Conservation (phyloP, 495 filamentous ascomycete genomes). For the Stereocaulon alpinum region DNA sequence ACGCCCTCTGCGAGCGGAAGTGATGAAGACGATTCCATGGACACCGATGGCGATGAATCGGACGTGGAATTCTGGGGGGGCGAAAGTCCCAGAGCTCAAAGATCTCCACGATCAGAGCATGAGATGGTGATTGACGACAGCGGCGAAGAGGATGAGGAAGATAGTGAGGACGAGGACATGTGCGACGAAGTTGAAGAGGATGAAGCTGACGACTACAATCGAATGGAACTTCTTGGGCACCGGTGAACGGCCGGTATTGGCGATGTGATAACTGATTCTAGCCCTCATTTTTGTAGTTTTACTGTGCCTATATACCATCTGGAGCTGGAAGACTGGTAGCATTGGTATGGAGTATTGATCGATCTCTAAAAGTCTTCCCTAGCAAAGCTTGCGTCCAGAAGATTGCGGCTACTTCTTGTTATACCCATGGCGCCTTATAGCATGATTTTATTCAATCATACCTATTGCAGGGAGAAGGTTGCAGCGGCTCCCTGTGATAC, state of each 20-base stretch:
- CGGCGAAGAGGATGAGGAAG: conserved; percentile 29
- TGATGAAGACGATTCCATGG: conserved; percentile 31
- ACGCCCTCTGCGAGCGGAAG: conserved; percentile 28
- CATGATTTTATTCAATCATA: too few relatives aligned
- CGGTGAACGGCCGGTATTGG: conserved; percentile 29
- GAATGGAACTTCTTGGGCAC: conserved; percentile 64
- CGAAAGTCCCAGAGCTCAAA: conserved; percentile 36
- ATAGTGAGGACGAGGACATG: conserved; percentile 29
- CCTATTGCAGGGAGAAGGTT: too few relatives aligned
- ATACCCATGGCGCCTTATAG: too few relatives aligned
- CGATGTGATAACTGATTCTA: not conserved
- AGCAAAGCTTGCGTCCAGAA: too few relatives aligned
- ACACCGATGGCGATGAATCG: conserved; percentile 38
- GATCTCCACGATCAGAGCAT: conserved; percentile 31
- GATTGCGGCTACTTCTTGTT: too few relatives aligned
- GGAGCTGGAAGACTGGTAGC: not conserved
- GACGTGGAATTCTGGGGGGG: conserved; percentile 57
- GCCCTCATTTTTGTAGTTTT: not conserved
- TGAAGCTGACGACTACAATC: conserved; percentile 38
- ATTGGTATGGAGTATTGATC: not conserved
- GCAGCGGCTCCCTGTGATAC: too few relatives aligned
- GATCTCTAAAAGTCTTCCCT: not conserved
- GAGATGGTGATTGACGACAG: conserved; percentile 27
- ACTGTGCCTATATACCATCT: not conserved
- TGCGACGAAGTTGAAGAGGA: conserved; percentile 40